Conservation (phyloP, 2,329 filamentous ascomycete genomes). For the Intubia oerlemansii region DNA sequence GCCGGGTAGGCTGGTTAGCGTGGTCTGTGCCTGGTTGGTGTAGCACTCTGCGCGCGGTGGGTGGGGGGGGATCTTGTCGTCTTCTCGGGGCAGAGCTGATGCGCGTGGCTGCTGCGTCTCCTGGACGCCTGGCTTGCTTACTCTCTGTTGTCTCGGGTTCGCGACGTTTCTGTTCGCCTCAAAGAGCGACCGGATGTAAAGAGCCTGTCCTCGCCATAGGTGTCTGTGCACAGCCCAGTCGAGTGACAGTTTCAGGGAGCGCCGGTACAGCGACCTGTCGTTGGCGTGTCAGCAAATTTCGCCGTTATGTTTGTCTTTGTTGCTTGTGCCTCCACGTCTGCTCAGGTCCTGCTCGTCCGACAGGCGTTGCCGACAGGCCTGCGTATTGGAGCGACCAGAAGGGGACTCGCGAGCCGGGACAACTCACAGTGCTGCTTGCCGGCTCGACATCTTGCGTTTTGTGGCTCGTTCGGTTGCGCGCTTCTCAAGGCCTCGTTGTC, state of each 20-base stretch:
- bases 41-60: no score
- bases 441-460: slow-evolving; percentile 17
- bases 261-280: slow-evolving; percentile 59
- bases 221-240: slow-evolving; percentile 91
- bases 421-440: slow-evolving; percentile 29
- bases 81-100: no score
- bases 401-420: no score
- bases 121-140: slow-evolving; percentile 18
- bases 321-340: no score
- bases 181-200: slow-evolving; percentile 89
- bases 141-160: slow-evolving; percentile 71
- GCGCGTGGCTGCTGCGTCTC: background rate
- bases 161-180: slow-evolving; percentile 76
- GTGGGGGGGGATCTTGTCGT: no score
- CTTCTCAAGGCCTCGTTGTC: background rate
- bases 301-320: background rate
- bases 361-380: background rate
- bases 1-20: slow-evolving; percentile 1
- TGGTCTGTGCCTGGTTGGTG: no score
- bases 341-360: background rate
- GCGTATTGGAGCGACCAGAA: no score
- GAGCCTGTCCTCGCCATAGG: slow-evolving; percentile 84
- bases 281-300: background rate
- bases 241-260: slow-evolving; percentile 76
- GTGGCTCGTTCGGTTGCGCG: background rate